These are phyloP conservation scores for Metarhizium rileyi DNA, from an alignment of 2,329 filamentous ascomycete species.

Conservation along the genomic window DNA sequence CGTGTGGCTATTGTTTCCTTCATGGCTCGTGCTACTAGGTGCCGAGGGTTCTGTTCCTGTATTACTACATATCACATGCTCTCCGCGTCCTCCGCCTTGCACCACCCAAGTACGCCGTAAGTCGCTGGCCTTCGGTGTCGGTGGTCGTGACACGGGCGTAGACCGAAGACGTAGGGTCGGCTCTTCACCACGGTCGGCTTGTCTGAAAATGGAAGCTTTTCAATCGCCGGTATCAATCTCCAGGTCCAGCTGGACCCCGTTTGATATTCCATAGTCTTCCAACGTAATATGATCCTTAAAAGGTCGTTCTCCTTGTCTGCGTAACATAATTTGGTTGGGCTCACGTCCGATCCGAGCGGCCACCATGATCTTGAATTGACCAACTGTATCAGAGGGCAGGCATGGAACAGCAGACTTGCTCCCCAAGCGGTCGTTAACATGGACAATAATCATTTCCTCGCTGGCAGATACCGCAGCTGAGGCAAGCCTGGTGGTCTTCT, in stretches of 20 bases:
- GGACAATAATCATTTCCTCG: slow-evolving; percentile 87
- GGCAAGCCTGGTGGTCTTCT: slow-evolving; percentile 24
- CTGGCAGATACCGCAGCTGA: slow-evolving; percentile 18
- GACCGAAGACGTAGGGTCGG: no score
- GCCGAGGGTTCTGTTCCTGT: background rate
- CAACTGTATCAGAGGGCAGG: slow-evolving; percentile 72
- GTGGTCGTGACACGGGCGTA: no score
- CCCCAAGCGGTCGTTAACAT: slow-evolving; percentile 89
- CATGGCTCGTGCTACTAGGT: background rate
- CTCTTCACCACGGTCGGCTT: background rate
- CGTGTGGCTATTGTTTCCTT: background rate
- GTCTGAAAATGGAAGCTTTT: slow-evolving; percentile 12
- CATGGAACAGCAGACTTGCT: slow-evolving; percentile 95
- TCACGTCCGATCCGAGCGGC: slow-evolving; percentile 81
- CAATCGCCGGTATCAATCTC: slow-evolving; percentile 53
- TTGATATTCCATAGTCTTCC: slow-evolving; percentile 89
- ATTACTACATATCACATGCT: background rate
- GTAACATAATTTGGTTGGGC: slow-evolving; percentile 83
- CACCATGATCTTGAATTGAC: slow-evolving; percentile 84
- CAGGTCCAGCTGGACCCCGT: slow-evolving; percentile 65
- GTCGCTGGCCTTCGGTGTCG: background rate
- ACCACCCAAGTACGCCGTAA: no score
- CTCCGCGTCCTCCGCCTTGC: background rate
- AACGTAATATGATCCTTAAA: slow-evolving; percentile 87
- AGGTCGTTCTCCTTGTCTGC: slow-evolving; percentile 82